Percentiles rank a stretch among this genome's conserved stretches.
Evolutionary conservation across 1,284 basidiomycete genomes (phyloP).

Genomic region (Pseudozyma sp.): DNA sequence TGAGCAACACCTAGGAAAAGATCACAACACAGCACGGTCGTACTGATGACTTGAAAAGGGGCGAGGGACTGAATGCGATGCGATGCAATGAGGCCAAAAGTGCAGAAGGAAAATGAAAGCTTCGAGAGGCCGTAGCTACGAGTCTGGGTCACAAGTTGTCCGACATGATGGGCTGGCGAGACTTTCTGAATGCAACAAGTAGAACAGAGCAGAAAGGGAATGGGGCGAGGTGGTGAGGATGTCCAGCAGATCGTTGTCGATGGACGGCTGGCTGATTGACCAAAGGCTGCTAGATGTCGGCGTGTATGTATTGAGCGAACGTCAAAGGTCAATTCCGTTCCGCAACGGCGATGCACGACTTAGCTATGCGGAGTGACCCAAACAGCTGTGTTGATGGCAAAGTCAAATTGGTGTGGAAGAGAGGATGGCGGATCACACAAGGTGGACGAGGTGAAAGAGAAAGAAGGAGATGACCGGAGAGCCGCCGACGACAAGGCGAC

Average conservation of each 20-base stretch:
- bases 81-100: conserved; percentile 1
- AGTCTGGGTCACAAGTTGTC: conserved; percentile 29
- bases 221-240: conserved; percentile 2
- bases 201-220: not conserved
- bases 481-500: not conserved
- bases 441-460: not conserved
- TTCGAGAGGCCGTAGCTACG: conserved; percentile 20
- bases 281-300: too few relatives aligned
- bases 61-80: conserved; percentile 1
- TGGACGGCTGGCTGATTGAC: not conserved
- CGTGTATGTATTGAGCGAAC: too few relatives aligned
- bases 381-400: too few relatives aligned
- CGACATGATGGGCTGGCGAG: conserved; percentile 16
- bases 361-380: too few relatives aligned
- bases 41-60: conserved; percentile 1
- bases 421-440: too few relatives aligned
- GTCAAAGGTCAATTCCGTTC: too few relatives aligned
- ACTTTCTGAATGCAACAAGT: conserved; percentile 5
- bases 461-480: not conserved
- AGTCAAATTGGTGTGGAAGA: too few relatives aligned
- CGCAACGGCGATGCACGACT: too few relatives aligned
- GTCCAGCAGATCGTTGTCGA: not conserved
- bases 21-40: too few relatives aligned
- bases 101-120: conserved; percentile 6
- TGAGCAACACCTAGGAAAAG: too few relatives aligned